Evolutionary conservation across 2,329 filamentous ascomycete species (phyloP).

Genomic region (Hypocreales sp.): DNA sequence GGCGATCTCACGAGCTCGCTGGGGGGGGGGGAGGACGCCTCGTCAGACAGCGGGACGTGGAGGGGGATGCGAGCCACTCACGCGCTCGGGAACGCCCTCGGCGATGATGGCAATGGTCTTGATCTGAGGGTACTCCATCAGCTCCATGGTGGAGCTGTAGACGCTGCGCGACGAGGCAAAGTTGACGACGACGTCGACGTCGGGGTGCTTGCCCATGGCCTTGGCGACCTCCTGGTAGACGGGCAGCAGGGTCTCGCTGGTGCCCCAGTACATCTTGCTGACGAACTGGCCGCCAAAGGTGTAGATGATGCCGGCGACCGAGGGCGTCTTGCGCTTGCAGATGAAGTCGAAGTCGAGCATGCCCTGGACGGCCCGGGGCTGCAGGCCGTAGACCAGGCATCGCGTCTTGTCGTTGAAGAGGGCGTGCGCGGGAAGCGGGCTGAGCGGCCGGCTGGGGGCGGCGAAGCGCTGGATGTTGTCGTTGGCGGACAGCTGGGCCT

Average conservation of each 20-base stretch:
- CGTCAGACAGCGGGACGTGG: too few relatives aligned
- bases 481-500: conserved; percentile 59
- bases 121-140: conserved; percentile 94
- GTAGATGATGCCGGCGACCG: conserved; percentile 98
- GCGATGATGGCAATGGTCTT: conserved; percentile 99
- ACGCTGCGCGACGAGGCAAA: conserved; percentile 98
- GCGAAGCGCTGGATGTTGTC: conserved; percentile 97
- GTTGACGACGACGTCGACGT: conserved; percentile 98
- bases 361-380: conserved; percentile 81
- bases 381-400: conserved; percentile 99
- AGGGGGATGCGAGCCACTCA: conserved; percentile 46
- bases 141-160: conserved; percentile 95
- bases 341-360: conserved; percentile 99
- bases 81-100: conserved; percentile 95
- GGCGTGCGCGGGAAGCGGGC: conserved; percentile 72
- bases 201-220: conserved; percentile 89
- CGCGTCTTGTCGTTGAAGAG: conserved; percentile 99
- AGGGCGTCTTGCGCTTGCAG: conserved; percentile 95
- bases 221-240: conserved; percentile 93
- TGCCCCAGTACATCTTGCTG: conserved; percentile 99
- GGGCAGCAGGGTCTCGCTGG: conserved; percentile 93
- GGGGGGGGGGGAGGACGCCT: conserved; percentile 2
- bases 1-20: conserved; percentile 96
- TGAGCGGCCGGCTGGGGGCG: conserved; percentile 81
- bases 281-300: conserved; percentile 99